A percentile compares a stretch with the other conserved stretches of the same genome.
phyloP scores from a whole-genome alignment of 2,329 filamentous ascomycete species.

The Trichoderma guizhouense region DNA sequence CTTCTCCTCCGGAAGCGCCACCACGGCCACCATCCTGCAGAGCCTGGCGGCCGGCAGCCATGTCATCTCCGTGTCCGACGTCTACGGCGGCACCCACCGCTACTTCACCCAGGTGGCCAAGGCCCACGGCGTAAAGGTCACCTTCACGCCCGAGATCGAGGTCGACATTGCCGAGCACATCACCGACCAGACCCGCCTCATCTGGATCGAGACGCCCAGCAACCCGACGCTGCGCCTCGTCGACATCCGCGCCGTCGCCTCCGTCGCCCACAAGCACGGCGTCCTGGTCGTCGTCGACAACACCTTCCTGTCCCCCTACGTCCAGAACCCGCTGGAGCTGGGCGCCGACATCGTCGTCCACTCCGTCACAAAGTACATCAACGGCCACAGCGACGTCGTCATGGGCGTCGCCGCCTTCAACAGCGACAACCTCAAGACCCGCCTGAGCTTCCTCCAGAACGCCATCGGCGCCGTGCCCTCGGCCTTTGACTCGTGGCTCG shows the following conservation, averaged over 20 bases:
- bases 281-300: conserved; percentile 98
- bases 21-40: conserved; percentile 90
- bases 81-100: conserved; percentile 95
- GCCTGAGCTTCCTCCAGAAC: conserved; percentile 90
- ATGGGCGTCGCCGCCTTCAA: conserved; percentile 98
- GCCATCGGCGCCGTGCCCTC: conserved; percentile 94
- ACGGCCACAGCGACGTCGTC: conserved; percentile 92
- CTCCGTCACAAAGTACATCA: conserved; percentile 98
- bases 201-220: conserved; percentile 93
- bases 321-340: conserved; percentile 93
- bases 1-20: conserved; percentile 90
- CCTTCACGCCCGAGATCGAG: conserved; percentile 91
- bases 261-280: conserved; percentile 79
- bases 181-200: conserved; percentile 80
- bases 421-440: conserved; percentile 70
- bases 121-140: conserved; percentile 90
- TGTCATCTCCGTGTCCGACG: conserved; percentile 93
- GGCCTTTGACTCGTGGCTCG: conserved; percentile 96
- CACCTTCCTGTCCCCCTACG: conserved; percentile 93
- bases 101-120: conserved; percentile 98
- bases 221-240: conserved; percentile 93
- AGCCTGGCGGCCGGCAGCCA: conserved; percentile 87
- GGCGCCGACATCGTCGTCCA: conserved; percentile 97
- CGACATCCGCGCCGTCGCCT: conserved; percentile 83
- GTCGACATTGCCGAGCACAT: conserved; percentile 82